A percentile compares a stretch with the other conserved stretches of the same genome.
phyloP scores from a whole-genome alignment of 352 stramenopile genomes.

The Phytophthora sansomeana region DNA sequence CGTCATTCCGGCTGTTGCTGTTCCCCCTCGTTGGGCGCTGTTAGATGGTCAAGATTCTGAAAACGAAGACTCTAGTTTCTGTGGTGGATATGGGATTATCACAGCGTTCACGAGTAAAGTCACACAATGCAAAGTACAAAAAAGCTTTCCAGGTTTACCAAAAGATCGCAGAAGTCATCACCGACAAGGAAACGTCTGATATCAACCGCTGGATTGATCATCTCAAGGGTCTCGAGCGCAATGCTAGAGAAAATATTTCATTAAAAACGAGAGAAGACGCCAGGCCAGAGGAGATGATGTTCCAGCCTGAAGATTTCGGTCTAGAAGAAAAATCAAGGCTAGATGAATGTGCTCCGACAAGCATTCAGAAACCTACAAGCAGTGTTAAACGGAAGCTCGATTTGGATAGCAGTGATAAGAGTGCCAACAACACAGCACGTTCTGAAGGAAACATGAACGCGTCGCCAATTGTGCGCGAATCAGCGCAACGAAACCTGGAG shows the following conservation, averaged over 20 bases:
- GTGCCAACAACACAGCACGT: too few species aligned
- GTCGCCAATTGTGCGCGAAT: too few species aligned
- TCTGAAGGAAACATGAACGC: too few species aligned
- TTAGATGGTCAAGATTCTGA: not conserved
- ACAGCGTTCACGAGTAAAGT: not conserved
- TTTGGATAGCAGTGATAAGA: too few species aligned
- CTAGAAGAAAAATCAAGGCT: too few species aligned
- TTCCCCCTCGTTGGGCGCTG: conserved; percentile 3
- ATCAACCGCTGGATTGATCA: conserved; percentile 7
- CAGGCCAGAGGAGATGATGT: too few species aligned
- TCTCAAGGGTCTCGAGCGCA: not conserved
- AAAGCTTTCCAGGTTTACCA: conserved; percentile 11
- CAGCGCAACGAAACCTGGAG: too few species aligned
- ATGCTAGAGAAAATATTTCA: not conserved
- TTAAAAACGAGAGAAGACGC: too few species aligned
- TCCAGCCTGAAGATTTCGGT: too few species aligned
- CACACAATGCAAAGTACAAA: conserved; percentile 19
- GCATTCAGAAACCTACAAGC: too few species aligned
- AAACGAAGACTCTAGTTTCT: not conserved
- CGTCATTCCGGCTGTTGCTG: not conserved
- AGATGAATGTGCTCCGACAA: too few species aligned
- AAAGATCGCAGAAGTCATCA: conserved; percentile 10
- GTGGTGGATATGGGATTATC: not conserved
- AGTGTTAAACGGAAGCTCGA: too few species aligned
- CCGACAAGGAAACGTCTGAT: conserved; percentile 3